phyloP scores from a whole-genome alignment of 257 asterid genomes.

The Buddleja alternifolia region DNA sequence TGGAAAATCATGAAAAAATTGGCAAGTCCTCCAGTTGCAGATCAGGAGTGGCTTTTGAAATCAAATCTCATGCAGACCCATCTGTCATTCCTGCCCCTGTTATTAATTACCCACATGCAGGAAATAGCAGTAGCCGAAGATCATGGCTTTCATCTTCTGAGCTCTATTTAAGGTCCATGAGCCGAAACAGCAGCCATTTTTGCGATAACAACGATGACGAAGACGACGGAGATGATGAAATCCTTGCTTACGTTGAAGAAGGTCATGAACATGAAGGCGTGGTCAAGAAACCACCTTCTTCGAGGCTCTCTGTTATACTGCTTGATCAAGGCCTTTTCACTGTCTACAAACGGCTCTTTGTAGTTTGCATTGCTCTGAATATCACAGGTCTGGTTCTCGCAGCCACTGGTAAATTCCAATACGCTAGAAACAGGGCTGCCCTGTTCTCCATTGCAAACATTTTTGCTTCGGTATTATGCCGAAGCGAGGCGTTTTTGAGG shows the following conservation, averaged over 20 bases:
- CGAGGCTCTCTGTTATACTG: slow-evolving; percentile 62
- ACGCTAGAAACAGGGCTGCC: slow-evolving; percentile 51
- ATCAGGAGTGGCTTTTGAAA: slow-evolving; percentile 80
- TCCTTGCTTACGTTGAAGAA: slow-evolving; percentile 52
- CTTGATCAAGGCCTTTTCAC: slow-evolving; percentile 86
- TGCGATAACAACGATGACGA: slow-evolving; percentile 53
- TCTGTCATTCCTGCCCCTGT: slow-evolving; percentile 41
- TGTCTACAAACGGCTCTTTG: slow-evolving; percentile 65
- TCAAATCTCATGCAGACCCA: slow-evolving; percentile 59
- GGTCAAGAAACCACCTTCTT: slow-evolving; percentile 22
- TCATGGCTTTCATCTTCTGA: slow-evolving; percentile 49
- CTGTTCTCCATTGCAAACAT: slow-evolving; percentile 62
- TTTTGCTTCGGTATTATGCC: slow-evolving; percentile 56
- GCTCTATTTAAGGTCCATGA: slow-evolving; percentile 47
- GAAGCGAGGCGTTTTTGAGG: slow-evolving; percentile 68
- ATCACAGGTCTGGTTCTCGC: slow-evolving; percentile 54
- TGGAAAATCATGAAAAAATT: slow-evolving; percentile 37
- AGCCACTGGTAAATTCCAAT: slow-evolving; percentile 49
- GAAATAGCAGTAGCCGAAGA: slow-evolving; percentile 39
- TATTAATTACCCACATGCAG: too few relatives aligned
- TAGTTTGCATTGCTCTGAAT: slow-evolving; percentile 49
- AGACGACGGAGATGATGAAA: slow-evolving; percentile 12
- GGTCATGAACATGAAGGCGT: slow-evolving; percentile 33
- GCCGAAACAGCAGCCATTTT: slow-evolving; percentile 73
- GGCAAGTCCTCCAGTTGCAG: slow-evolving; percentile 69